Evolutionary conservation across 768 basidiomycete species (phyloP).

Genomic region (Pleurotus ostreatus): DNA sequence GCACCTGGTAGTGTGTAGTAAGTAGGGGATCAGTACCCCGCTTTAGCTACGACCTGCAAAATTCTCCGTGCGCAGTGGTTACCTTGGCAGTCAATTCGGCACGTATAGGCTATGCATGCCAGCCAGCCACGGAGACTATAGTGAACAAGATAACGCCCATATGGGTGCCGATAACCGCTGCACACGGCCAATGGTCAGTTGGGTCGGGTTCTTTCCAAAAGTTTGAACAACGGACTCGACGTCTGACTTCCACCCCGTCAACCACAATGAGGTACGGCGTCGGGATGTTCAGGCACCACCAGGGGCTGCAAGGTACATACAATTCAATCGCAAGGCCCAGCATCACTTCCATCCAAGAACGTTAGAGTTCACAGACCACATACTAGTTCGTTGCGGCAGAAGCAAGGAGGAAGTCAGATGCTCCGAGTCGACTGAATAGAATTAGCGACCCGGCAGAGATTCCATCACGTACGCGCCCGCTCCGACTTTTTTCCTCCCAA

Average conservation of each 20-base stretch:
- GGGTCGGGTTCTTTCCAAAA: too few relatives aligned
- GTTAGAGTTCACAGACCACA: neutral
- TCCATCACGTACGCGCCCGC: too few relatives aligned
- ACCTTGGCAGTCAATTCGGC: neutral
- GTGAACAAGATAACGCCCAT: neutral
- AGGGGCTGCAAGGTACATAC: neutral
- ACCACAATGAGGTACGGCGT: too few relatives aligned
- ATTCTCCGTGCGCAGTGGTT: neutral
- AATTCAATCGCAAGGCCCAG: neutral
- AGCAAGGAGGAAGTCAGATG: neutral
- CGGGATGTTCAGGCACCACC: neutral
- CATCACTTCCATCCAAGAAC: neutral
- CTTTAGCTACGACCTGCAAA: neutral
- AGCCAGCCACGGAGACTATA: neutral
- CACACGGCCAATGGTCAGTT: too few relatives aligned
- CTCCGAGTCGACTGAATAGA: too few relatives aligned
- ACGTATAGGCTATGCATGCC: neutral
- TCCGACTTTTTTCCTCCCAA: conserved; percentile 1
- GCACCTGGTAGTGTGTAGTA: too few relatives aligned
- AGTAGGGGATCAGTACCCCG: neutral
- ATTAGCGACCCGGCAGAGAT: too few relatives aligned
- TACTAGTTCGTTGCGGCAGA: neutral
- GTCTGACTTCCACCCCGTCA: too few relatives aligned
- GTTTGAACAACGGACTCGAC: too few relatives aligned
- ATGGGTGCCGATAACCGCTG: too few relatives aligned